Percentiles rank a stretch among this genome's conserved stretches.
These are phyloP conservation scores for Penicillium dipodomyicola DNA, from an alignment of 495 filamentous ascomycete genomes.

Conservation along the genomic window DNA sequence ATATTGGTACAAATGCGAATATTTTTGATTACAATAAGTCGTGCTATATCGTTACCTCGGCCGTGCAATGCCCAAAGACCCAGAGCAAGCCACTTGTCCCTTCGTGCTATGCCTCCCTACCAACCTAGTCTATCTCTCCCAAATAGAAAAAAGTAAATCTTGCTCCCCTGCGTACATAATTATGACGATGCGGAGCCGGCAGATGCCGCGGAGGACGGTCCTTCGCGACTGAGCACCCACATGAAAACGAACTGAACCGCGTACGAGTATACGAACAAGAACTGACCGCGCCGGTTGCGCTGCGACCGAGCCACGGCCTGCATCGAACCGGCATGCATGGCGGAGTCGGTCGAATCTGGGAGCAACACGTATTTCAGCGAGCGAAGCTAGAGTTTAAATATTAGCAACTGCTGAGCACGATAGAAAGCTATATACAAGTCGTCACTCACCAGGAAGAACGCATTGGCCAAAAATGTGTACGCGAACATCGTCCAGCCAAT, in stretches of 20 bases:
- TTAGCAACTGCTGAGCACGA: constrained; percentile 18
- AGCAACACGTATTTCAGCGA: constrained; percentile 94
- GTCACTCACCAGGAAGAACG: constrained; percentile 81
- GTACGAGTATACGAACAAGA: constrained; percentile 93
- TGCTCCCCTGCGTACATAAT: constrained; percentile 9
- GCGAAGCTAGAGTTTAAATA: constrained; percentile 64
- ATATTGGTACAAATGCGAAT: constrained; percentile 12
- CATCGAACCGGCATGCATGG: constrained; percentile 60
- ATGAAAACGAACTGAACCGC: constrained; percentile 91
- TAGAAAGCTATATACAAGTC: neutral
- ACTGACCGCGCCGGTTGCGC: constrained; percentile 87
- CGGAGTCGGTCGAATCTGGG: constrained; percentile 71
- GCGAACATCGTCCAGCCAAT: constrained; percentile 83
- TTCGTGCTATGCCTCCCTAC: constrained; percentile 9
- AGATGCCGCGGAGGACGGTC: constrained; percentile 26
- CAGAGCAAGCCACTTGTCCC: constrained; percentile 4
- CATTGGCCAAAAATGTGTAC: constrained; percentile 91
- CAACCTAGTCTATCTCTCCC: constrained; percentile 29
- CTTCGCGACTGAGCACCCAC: constrained; percentile 76
- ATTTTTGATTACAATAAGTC: constrained; percentile 36
- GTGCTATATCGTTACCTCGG: constrained; percentile 30
- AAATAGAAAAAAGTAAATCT: constrained; percentile 16
- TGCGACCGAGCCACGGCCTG: constrained; percentile 81
- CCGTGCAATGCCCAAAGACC: constrained; percentile 12
- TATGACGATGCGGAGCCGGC: constrained; percentile 30